Base-by-base conservation (phyloP, 208 protist genomes). In the Endotrypanum monterogeii region DNA sequence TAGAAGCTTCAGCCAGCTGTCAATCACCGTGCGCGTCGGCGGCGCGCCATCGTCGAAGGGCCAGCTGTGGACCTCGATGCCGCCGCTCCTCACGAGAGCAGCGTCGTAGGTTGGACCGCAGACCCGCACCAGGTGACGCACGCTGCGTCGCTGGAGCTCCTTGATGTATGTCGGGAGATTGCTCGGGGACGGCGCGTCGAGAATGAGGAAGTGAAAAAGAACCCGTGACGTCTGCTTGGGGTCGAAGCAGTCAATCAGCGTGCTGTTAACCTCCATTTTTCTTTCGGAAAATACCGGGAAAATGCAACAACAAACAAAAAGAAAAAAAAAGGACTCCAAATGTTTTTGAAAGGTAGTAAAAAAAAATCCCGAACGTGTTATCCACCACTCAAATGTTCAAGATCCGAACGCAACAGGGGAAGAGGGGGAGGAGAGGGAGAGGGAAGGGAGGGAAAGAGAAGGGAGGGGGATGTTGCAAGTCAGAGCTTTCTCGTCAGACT, bases 111-210 rank as follows among this genome's bases (percentile, higher is more conserved):
- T 97, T 12, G 85, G 86, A n/a, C 89, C 89, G 79, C 94, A 98
- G 3, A 96, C 94, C 12, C 91, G 87, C 57, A 96, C 92, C 23
- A 96, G 83, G 67, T 98, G 94, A 9, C 74, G 84, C 73, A 96
- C 91, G 37, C 83, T 67, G 32, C 89, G 83, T 18, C 88, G 81
- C 79, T 96, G 89, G 58, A 97, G 79, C 82, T 95, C 88, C 72
- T 92, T 94, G 73, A 98, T 89, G 81, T 96, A 98, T n/a, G 84
- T 90, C 9, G 90, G 91, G n/a, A 98, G 72, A 72, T 93, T 96
- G 73, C 88, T 94, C 5, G 90, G 87, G 12, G 90, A 88, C 30
- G 94, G 94, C 2, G 94, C 92, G 61, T 98, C 94, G 6, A 95
- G 74, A 55, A 98, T 98, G 32, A 96, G 81, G 65, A 98, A 90